phyloP scores from a whole-genome alignment of 768 basidiomycete species.

The Dictyophora rubrovolvata region DNA sequence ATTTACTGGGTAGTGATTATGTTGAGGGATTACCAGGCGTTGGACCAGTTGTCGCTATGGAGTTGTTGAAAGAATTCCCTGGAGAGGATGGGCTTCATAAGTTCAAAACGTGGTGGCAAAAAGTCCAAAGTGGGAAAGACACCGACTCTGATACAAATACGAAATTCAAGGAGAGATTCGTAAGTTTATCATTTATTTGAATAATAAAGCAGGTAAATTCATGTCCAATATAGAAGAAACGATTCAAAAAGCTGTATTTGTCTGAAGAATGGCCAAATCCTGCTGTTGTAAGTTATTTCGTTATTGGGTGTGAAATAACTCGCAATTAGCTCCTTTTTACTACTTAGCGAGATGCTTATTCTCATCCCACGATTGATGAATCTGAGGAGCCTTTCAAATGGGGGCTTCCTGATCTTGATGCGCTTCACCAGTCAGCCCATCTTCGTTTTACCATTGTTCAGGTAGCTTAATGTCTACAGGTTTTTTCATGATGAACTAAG shows the following conservation, averaged over 20 bases:
- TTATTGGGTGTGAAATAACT: not conserved
- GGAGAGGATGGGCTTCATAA: constrained; percentile 73
- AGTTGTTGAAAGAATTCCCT: constrained; percentile 86
- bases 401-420: constrained; percentile 95
- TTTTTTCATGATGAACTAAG: constrained; percentile 70
- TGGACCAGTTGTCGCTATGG: constrained; percentile 95
- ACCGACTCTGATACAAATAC: constrained; percentile 59
- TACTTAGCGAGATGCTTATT: constrained; percentile 79
- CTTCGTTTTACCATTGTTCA: constrained; percentile 3
- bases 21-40: constrained; percentile 86
- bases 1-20: constrained; percentile 94
- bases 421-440: constrained; percentile 59
- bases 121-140: constrained; percentile 86
- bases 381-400: constrained; percentile 94
- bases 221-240: constrained; percentile 58
- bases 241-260: constrained; percentile 75
- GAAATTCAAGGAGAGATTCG: constrained; percentile 77
- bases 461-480: constrained; percentile 25
- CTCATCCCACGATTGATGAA: constrained; percentile 80
- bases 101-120: constrained; percentile 92
- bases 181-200: constrained; percentile 30
- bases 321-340: not conserved
- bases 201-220: not conserved
- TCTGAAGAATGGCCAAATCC: constrained; percentile 84
- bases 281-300: constrained; percentile 54